Percentiles rank a stretch among this genome's conserved stretches.
Conservation (phyloP, 2,329 filamentous ascomycete genomes). For the Knufia petricola region DNA sequence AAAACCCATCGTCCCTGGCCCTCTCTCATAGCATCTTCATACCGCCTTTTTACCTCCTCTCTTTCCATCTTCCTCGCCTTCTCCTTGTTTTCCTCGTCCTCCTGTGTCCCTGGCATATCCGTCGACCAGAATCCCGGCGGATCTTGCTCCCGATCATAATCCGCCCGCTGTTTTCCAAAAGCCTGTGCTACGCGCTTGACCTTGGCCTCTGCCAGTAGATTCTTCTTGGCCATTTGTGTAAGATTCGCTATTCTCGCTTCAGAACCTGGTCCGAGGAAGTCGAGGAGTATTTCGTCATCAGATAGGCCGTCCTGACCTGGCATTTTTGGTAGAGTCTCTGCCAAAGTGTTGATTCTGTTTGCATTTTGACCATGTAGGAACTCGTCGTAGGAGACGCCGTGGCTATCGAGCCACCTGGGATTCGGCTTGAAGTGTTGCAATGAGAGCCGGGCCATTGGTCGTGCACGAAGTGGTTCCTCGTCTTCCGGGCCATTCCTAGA, state of each 20-base stretch:
- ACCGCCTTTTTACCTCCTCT: conserved; percentile 59
- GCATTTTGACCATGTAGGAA: conserved; percentile 4
- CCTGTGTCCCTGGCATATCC: conserved; percentile 84
- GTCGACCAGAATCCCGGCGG: conserved; percentile 86
- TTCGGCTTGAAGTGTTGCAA: conserved; percentile 77
- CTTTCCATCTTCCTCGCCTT: conserved; percentile 56
- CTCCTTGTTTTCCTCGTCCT: conserved; percentile 55
- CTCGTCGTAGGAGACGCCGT: not conserved
- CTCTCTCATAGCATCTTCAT: conserved; percentile 65
- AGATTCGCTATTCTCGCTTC: conserved; percentile 46
- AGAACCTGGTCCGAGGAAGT: conserved; percentile 22
- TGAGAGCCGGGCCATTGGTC: conserved; percentile 47
- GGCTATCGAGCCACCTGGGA: conserved; percentile 36
- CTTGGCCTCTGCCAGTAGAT: conserved; percentile 65
- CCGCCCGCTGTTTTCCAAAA: conserved; percentile 67
- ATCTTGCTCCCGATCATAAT: conserved; percentile 59
- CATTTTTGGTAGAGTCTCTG: conserved; percentile 31
- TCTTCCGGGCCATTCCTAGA: conserved; percentile 15
- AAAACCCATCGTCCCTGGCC: conserved; percentile 21
- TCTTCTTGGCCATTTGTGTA: conserved; percentile 39
- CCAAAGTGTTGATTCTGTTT: conserved; percentile 48
- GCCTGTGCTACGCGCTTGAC: conserved; percentile 62
- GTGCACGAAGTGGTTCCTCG: conserved; percentile 46
- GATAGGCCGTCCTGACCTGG: conserved; percentile 15
- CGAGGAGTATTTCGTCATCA: conserved; percentile 29